phyloP scores from a whole-genome alignment of 306 rosid genomes.

The Hippophae tibetana region DNA sequence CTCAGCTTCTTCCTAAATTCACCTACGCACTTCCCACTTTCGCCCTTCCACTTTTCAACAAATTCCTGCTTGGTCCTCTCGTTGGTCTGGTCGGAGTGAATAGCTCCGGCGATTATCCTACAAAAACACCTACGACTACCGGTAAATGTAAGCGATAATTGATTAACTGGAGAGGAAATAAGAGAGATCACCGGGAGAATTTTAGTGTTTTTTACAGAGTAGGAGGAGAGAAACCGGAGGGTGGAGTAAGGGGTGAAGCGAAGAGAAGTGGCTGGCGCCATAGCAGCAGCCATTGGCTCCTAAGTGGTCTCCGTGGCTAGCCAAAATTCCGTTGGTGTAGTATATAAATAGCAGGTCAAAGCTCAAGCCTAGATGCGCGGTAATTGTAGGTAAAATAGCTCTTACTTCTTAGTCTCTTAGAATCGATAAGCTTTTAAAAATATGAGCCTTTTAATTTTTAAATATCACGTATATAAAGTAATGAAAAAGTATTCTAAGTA shows the following conservation, averaged over 20 bases:
- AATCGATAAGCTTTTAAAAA: too few species aligned
- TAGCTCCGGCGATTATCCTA: slow-evolving; percentile 29
- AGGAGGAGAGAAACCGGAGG: slow-evolving; percentile 27
- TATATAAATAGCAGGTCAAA: too few species aligned
- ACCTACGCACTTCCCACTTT: slow-evolving; percentile 25
- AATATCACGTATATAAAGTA: too few species aligned
- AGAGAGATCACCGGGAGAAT: neutral
- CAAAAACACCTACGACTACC: slow-evolving; percentile 30
- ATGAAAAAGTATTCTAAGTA: too few species aligned
- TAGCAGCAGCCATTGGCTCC: slow-evolving; percentile 14
- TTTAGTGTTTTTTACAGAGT: neutral
- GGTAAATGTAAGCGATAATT: slow-evolving; percentile 3
- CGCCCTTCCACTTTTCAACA: slow-evolving; percentile 13
- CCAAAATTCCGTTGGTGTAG: too few species aligned
- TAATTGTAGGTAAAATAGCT: too few species aligned
- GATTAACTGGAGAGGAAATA: slow-evolving; percentile 18
- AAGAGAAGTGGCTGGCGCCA: slow-evolving; percentile 32
- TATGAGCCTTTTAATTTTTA: too few species aligned
- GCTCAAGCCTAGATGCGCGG: too few species aligned
- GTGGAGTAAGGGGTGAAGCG: slow-evolving; percentile 28
- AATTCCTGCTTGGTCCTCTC: slow-evolving; percentile 24
- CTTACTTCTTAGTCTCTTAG: too few species aligned
- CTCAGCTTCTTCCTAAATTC: slow-evolving; percentile 75
- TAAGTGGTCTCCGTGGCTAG: neutral
- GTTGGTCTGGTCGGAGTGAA: slow-evolving; percentile 38